Conservation (phyloP, 73 alveolate genomes). For the Uronychia setigera region DNA sequence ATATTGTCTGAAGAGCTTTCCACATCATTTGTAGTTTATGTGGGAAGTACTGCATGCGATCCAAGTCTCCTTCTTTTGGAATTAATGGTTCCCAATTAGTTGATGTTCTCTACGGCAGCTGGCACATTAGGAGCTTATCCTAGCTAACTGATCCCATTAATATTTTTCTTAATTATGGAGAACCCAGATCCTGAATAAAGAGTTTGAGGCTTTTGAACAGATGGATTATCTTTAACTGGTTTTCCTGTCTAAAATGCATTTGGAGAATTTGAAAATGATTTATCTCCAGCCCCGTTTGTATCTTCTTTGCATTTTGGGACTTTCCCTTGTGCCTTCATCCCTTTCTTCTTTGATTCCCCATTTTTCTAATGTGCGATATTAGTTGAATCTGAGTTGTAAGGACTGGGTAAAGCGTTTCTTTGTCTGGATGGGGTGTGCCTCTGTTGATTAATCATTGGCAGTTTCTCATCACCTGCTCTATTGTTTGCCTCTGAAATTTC, state of each 20-base stretch:
- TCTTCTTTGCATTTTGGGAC: background rate
- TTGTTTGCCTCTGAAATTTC: background rate
- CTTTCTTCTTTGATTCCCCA: background rate
- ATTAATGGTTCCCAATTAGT: no score
- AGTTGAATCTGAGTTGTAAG: background rate
- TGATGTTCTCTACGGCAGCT: no score
- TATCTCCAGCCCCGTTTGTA: no score
- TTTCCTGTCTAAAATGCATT: no score
- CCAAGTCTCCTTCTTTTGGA: background rate
- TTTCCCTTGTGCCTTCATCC: background rate
- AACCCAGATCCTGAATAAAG: no score
- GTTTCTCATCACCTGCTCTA: background rate
- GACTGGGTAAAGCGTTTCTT: background rate
- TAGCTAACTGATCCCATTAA: no score
- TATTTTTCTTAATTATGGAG: no score
- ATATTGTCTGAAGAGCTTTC: background rate
- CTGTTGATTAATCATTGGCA: background rate
- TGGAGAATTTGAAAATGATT: no score
- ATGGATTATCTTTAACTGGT: no score
- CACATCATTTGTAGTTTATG: background rate
- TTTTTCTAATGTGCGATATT: background rate
- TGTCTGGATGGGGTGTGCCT: background rate
- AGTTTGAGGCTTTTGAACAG: no score
- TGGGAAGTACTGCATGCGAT: background rate
- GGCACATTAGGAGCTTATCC: no score